Evolutionary conservation across 352 stramenopile species (phyloP).

Genomic region (Phytopythium helicoides): DNA sequence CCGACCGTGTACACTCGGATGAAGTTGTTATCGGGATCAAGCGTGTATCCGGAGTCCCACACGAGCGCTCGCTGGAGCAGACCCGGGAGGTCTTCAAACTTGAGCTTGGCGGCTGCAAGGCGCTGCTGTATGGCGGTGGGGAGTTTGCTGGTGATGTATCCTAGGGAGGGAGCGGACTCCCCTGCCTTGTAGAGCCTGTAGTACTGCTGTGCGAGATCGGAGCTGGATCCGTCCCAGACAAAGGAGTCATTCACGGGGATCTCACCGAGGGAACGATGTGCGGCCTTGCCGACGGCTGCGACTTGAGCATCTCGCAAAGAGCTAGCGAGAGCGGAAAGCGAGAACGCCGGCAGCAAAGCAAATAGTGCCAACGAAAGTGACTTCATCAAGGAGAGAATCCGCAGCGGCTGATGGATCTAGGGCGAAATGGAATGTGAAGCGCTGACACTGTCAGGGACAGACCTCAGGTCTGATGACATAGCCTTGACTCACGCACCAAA

Average conservation of each 20-base stretch:
- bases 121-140: slow-evolving; percentile 10
- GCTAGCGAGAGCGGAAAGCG: no score
- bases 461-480: no score
- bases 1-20: slow-evolving; percentile 19
- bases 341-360: no score
- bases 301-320: no score
- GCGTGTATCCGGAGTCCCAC: slow-evolving; percentile 38
- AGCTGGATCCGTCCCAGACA: slow-evolving; percentile 16
- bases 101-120: slow-evolving; percentile 7
- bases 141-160: slow-evolving; percentile 6
- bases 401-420: no score
- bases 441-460: no score
- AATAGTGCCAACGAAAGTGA: no score
- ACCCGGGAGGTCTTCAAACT: slow-evolving; percentile 13
- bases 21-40: slow-evolving; percentile 10
- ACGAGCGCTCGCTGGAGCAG: slow-evolving; percentile 34
- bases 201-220: slow-evolving; percentile 18
- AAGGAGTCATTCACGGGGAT: slow-evolving; percentile 15
- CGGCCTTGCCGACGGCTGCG: no score
- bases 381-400: no score
- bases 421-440: no score
- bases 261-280: no score
- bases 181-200: slow-evolving; percentile 9
- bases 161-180: slow-evolving; percentile 1
- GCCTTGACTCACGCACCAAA: no score